Percentiles rank a stretch among this genome's conserved stretches.
These are phyloP conservation scores for Aegle marmelos DNA, from an alignment of 345 rosid genomes.

Conservation along the genomic window DNA sequence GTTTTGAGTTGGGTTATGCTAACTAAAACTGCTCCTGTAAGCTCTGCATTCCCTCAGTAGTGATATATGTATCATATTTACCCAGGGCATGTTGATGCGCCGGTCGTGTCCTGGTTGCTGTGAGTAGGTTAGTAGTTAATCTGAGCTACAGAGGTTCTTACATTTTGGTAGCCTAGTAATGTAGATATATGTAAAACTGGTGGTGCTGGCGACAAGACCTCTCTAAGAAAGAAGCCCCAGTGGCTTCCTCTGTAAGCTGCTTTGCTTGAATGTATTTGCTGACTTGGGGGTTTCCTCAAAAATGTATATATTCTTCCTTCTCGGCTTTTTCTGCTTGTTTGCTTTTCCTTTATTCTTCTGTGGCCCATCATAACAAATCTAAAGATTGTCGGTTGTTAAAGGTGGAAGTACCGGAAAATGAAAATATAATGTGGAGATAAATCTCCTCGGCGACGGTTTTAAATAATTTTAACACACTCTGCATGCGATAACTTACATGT, in stretches of 20 bases:
- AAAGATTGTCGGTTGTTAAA: not conserved
- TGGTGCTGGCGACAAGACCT: constrained; percentile 15
- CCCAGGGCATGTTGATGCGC: constrained; percentile 22
- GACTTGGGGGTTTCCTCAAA: constrained; percentile 34
- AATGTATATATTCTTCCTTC: constrained; percentile 28
- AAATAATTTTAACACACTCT: no score
- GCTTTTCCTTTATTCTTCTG: not conserved
- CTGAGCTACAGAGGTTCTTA: constrained; percentile 44
- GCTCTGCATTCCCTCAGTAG: constrained; percentile 13
- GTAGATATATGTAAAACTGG: constrained; percentile 34
- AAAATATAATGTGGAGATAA: no score
- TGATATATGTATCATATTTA: constrained; percentile 39
- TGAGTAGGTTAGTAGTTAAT: constrained; percentile 28
- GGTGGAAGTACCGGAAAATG: no score
- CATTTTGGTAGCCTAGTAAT: constrained; percentile 37
- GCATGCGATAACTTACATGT: no score
- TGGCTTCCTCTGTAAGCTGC: constrained; percentile 21
- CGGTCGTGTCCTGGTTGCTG: not conserved
- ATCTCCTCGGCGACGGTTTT: no score
- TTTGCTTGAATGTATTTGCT: constrained; percentile 35
- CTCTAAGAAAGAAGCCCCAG: not conserved
- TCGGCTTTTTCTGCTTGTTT: not conserved
- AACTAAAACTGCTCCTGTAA: constrained; percentile 27
- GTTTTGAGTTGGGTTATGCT: constrained; percentile 19
- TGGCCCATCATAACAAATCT: not conserved